These are phyloP conservation scores for Starmera caribaea DNA, from an alignment of 805 yeast species.

Conservation along the genomic window DNA sequence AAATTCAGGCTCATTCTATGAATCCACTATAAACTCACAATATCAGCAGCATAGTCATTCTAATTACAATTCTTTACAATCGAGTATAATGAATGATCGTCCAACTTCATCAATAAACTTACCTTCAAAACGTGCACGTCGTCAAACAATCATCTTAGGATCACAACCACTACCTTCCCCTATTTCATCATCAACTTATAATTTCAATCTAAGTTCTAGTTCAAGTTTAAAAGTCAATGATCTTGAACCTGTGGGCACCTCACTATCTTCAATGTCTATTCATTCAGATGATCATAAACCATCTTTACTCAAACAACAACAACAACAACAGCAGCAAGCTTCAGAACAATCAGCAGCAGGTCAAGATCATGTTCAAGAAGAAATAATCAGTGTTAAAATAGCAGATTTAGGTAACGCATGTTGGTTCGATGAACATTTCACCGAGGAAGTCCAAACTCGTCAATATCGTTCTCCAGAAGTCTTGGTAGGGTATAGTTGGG, in stretches of 20 bases:
- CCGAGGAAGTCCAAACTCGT: constrained; percentile 84
- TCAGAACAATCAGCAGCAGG: background rate
- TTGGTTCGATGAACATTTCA: constrained; percentile 69
- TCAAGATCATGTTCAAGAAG: constrained; percentile 22
- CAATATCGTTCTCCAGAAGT: constrained; percentile 93
- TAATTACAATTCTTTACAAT: background rate
- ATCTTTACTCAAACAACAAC: background rate
- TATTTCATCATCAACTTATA: constrained; percentile 18
- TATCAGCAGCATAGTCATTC: no score
- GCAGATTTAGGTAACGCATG: constrained; percentile 95
- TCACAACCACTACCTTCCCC: constrained; percentile 93
- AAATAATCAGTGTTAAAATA: constrained; percentile 68
- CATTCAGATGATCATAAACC: constrained; percentile 20
- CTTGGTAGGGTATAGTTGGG: constrained; percentile 77
- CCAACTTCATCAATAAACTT: constrained; percentile 11
- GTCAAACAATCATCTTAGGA: constrained; percentile 75
- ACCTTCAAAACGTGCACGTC: constrained; percentile 38
- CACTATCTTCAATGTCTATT: constrained; percentile 31
- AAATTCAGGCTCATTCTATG: no score
- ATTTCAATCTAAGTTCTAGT: constrained; percentile 4
- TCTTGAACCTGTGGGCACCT: constrained; percentile 20
- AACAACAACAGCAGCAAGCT: background rate
- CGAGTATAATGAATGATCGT: constrained; percentile 1
- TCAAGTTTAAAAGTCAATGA: constrained; percentile 5
- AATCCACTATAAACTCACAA: no score